Percentiles rank a stretch among this genome's conserved stretches.
Conservation (phyloP, 2,329 filamentous ascomycete species). For the Aspergillus pseudoviridinutans region DNA sequence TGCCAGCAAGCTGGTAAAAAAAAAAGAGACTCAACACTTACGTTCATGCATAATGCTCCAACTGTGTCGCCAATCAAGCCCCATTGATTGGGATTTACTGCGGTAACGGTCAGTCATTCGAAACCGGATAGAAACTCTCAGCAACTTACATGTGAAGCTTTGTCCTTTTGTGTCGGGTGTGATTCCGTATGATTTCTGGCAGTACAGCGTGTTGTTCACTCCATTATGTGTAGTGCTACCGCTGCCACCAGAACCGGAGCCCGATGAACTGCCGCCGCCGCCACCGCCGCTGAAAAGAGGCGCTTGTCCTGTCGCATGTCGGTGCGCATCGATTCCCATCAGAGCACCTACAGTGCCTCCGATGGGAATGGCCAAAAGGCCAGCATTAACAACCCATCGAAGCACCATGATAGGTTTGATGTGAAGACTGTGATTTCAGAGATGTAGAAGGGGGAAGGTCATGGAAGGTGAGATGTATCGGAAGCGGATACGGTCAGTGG, state of each 20-base stretch:
- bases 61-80: background rate
- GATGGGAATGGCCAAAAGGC: conserved; percentile 49
- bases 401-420: conserved; percentile 21
- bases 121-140: background rate
- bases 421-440: background rate
- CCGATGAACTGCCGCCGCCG: conserved; percentile 11
- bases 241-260: background rate
- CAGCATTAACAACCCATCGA: conserved; percentile 49
- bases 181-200: background rate
- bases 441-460: background rate
- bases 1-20: background rate
- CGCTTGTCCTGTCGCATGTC: conserved; percentile 40
- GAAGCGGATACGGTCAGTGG: background rate
- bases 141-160: background rate
- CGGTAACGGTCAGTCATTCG: background rate
- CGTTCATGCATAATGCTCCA: background rate
- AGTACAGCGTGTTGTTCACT: background rate
- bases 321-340: conserved; percentile 47
- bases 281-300: conserved; percentile 42
- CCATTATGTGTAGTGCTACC: background rate
- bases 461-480: background rate
- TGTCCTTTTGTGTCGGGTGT: background rate
- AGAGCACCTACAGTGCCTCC: conserved; percentile 49
- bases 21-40: background rate
- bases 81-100: background rate